These are phyloP conservation scores for Trypanosoma scelopori DNA, from an alignment of 208 protist genomes.

Conservation along the genomic window DNA sequence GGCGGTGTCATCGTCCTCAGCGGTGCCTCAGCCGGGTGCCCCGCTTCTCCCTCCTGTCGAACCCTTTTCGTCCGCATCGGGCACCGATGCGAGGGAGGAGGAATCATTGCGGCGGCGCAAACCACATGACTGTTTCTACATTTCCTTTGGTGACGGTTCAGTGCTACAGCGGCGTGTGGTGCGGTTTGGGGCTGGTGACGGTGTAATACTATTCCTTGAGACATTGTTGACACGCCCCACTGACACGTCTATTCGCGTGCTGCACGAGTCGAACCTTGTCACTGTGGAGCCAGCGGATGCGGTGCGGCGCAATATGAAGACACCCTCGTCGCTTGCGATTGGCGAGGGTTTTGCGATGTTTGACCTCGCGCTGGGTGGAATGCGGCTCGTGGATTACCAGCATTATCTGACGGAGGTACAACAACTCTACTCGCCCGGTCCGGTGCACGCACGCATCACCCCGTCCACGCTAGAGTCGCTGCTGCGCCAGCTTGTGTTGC, in stretches of 20 bases:
- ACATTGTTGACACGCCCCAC: conserved; percentile 61
- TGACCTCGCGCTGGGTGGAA: conserved; percentile 66
- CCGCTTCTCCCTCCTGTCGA: not conserved
- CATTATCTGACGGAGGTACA: conserved; percentile 63
- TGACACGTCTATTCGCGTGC: conserved; percentile 57
- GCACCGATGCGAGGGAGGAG: not conserved
- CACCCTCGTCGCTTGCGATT: conserved; percentile 51
- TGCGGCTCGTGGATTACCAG: conserved; percentile 81
- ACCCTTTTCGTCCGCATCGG: not conserved
- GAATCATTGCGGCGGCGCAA: not conserved
- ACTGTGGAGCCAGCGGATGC: conserved; percentile 71
- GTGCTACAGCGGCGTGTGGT: conserved; percentile 53
- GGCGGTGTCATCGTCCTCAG: not conserved
- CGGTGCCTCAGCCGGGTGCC: not conserved
- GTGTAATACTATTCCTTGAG: conserved; percentile 37
- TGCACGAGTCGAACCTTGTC: conserved; percentile 61
- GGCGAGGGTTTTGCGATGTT: conserved; percentile 81
- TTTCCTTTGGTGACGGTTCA: conserved; percentile 74
- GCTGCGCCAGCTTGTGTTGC: conserved; percentile 55
- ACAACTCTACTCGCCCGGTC: conserved; percentile 37
- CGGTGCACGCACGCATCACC: conserved; percentile 28
- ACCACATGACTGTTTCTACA: conserved; percentile 42
- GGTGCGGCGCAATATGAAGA: conserved; percentile 31
- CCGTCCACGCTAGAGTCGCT: conserved; percentile 47
- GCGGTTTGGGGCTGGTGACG: conserved; percentile 16